phyloP scores from a whole-genome alignment of 1,284 basidiomycete genomes.

The Sanghuangporus weigelae region DNA sequence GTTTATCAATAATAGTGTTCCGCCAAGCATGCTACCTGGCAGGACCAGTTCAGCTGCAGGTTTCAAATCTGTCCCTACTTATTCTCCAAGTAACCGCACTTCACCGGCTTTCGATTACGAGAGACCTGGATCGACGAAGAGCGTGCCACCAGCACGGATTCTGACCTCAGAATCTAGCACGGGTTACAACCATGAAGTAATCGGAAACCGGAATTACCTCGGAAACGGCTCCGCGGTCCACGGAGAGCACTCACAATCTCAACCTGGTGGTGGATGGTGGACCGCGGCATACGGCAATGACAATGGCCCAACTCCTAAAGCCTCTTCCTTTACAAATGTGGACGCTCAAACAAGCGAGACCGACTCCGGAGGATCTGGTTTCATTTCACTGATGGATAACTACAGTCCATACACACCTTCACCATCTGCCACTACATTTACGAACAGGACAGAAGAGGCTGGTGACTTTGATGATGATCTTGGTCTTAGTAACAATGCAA shows the following conservation, averaged over 20 bases:
- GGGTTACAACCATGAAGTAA: conserved; percentile 24
- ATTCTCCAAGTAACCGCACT: conserved; percentile 57
- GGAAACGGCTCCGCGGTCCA: not conserved
- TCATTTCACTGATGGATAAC: conserved; percentile 84
- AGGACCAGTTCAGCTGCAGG: conserved; percentile 66
- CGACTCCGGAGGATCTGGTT: conserved; percentile 48
- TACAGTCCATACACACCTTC: conserved; percentile 34
- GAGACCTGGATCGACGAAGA: conserved; percentile 38
- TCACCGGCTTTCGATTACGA: conserved; percentile 73
- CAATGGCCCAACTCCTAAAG: conserved; percentile 57
- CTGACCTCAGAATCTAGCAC: conserved; percentile 49
- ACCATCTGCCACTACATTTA: conserved; percentile 22
- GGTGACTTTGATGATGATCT: conserved; percentile 84
- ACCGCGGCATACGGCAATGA: conserved; percentile 42
- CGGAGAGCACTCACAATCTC: conserved; percentile 20
- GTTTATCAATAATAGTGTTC: conserved; percentile 39
- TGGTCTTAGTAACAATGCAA: conserved; percentile 78
- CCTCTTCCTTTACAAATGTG: conserved; percentile 53
- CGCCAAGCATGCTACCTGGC: conserved; percentile 36
- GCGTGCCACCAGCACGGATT: conserved; percentile 46
- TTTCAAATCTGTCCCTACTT: conserved; percentile 37
- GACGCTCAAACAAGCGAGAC: conserved; percentile 33
- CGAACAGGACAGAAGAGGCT: conserved; percentile 28
- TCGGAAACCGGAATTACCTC: not conserved
- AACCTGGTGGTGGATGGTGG: conserved; percentile 58